These are phyloP conservation scores for Pythium brachiatum DNA, from an alignment of 352 stramenopile species.

Conservation along the genomic window DNA sequence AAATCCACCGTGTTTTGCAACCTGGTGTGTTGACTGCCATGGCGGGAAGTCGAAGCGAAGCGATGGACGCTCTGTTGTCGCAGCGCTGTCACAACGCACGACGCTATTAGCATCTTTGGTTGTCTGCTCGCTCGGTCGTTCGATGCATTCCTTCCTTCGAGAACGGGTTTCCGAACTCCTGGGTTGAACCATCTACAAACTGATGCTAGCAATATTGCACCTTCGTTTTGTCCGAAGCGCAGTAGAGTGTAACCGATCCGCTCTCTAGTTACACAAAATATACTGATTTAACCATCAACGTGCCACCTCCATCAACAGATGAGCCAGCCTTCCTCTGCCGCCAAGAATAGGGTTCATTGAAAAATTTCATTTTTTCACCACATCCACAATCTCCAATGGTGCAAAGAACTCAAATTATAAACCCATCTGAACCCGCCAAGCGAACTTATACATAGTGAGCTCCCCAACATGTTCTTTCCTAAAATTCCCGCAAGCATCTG, in stretches of 20 bases:
- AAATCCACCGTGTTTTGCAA: neutral
- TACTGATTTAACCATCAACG: neutral
- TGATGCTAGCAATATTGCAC: too few species aligned
- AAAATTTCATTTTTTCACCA: slow-evolving; percentile 10
- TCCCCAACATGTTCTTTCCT: neutral
- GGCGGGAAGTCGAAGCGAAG: too few species aligned
- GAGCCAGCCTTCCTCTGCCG: neutral
- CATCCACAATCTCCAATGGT: neutral
- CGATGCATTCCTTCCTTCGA: too few species aligned
- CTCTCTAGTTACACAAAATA: neutral
- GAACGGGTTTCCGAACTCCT: too few species aligned
- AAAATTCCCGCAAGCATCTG: neutral
- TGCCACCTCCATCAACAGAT: slow-evolving; percentile 3
- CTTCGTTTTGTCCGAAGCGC: too few species aligned
- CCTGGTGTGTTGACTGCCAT: neutral
- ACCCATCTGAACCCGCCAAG: neutral
- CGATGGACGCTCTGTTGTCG: neutral
- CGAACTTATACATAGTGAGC: neutral
- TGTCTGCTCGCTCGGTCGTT: too few species aligned
- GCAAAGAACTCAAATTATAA: neutral
- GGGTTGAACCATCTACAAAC: too few species aligned
- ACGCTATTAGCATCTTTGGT: neutral
- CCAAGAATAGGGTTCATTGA: slow-evolving; percentile 14
- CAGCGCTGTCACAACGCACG: neutral
- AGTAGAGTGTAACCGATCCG: too few species aligned